A percentile compares a stretch with the other conserved stretches of the same genome.
Evolutionary conservation across 257 asterid genomes (phyloP).

Genomic region (Nicotiana noctiflora): DNA sequence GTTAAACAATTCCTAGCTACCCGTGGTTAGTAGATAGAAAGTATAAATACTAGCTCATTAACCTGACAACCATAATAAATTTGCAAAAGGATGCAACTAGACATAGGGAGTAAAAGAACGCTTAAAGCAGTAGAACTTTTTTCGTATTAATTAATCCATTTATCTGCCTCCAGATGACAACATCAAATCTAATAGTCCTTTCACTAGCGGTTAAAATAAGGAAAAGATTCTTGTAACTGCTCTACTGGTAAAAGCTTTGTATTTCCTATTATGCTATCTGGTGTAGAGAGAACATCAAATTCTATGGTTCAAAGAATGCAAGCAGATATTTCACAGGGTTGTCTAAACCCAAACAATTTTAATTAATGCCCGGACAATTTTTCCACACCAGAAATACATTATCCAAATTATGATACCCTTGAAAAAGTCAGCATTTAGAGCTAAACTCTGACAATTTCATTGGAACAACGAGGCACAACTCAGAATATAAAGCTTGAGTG

Average conservation of each 20-base stretch:
- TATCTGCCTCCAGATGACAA: not conserved
- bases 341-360: not conserved
- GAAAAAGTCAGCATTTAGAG: not conserved
- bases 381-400: not conserved
- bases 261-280: not conserved
- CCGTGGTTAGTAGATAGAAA: not conserved
- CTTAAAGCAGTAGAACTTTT: not conserved
- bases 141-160: not conserved
- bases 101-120: not conserved
- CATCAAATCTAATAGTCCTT: not conserved
- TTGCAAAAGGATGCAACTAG: not conserved
- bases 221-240: not conserved
- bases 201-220: not conserved
- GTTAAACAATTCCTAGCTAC: not conserved
- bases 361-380: not conserved
- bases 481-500: constrained; percentile 14
- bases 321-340: not conserved
- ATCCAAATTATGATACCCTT: not conserved
- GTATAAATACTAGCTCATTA: not conserved
- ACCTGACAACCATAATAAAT: not conserved
- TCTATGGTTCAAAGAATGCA: not conserved
- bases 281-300: not conserved
- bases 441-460: not conserved
- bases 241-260: not conserved
- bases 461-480: not conserved